These are phyloP conservation scores for Xylaria polymorpha DNA, from an alignment of 2,329 filamentous ascomycete species.

Conservation along the genomic window DNA sequence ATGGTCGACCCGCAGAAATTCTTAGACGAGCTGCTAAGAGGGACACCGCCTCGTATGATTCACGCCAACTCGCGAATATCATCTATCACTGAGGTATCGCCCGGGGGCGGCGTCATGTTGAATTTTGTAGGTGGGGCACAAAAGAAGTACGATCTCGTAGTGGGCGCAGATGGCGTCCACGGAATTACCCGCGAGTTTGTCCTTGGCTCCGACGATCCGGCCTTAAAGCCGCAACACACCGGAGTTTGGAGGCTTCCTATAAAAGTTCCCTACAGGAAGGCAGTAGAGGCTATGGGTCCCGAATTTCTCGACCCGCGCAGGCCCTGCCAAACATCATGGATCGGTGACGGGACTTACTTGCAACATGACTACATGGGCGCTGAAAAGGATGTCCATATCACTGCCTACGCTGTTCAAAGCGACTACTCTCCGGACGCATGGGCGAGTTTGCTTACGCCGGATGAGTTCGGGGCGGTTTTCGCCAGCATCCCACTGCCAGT, in stretches of 20 bases:
- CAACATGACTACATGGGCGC: slow-evolving; percentile 43
- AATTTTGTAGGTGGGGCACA: slow-evolving; percentile 46
- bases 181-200: slow-evolving; percentile 45
- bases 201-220: slow-evolving; percentile 41
- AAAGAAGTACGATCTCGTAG: slow-evolving; percentile 48
- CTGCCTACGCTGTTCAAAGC: slow-evolving; percentile 38
- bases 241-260: slow-evolving; percentile 48
- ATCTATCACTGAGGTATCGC: slow-evolving; percentile 40
- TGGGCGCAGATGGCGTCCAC: slow-evolving; percentile 47
- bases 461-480: slow-evolving; percentile 49
- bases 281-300: slow-evolving; percentile 45
- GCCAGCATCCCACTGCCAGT: slow-evolving; percentile 38
- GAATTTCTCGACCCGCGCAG: slow-evolving; percentile 43
- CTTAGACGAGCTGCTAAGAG: slow-evolving; percentile 44
- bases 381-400: slow-evolving; percentile 48
- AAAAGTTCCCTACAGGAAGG: slow-evolving; percentile 44
- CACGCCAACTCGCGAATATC: slow-evolving; percentile 44
- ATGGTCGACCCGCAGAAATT: slow-evolving; percentile 47
- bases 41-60: slow-evolving; percentile 44
- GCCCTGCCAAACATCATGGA: slow-evolving; percentile 45
- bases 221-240: slow-evolving; percentile 40
- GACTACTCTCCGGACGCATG: slow-evolving; percentile 38
- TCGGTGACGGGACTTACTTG: slow-evolving; percentile 47
- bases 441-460: slow-evolving; percentile 48
- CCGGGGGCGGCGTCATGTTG: slow-evolving; percentile 39